Percentiles rank a stretch among this genome's conserved stretches.
Conservation (phyloP, 2,329 filamentous ascomycete genomes). For the Spiromastix sp. region DNA sequence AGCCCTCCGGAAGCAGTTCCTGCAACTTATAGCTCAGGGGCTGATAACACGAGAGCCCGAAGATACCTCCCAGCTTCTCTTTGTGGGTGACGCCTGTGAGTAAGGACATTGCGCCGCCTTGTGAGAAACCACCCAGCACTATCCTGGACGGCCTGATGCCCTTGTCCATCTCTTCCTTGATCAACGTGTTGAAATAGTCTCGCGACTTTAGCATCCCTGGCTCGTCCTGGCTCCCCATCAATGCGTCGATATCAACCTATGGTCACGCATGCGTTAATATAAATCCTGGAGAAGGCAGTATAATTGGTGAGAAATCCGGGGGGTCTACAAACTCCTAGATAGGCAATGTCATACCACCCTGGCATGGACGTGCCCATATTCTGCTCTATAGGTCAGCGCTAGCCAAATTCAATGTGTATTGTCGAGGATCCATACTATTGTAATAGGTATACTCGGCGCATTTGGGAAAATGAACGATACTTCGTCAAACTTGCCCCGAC, state of each 20-base stretch:
- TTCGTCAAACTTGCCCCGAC: constrained; percentile 69
- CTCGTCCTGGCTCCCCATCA: constrained; percentile 41
- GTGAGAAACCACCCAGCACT: constrained; percentile 55
- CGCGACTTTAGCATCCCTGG: constrained; percentile 62
- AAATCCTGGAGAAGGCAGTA: too few relatives aligned
- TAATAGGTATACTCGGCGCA: constrained; percentile 77
- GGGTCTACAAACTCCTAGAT: constrained; percentile 27
- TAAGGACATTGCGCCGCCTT: constrained; percentile 81
- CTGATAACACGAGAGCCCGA: constrained; percentile 75
- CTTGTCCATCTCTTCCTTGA: constrained; percentile 67
- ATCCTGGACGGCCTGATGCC: constrained; percentile 77
- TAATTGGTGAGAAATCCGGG: too few relatives aligned
- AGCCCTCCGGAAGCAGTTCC: constrained; percentile 43
- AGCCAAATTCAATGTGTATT: neutral
- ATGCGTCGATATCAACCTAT: constrained; percentile 22
- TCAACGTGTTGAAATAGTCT: constrained; percentile 66
- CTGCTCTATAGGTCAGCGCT: constrained; percentile 29
- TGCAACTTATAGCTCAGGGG: constrained; percentile 57
- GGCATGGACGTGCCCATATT: constrained; percentile 73
- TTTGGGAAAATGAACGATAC: constrained; percentile 92
- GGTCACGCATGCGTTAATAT: too few relatives aligned
- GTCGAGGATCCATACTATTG: constrained; percentile 48
- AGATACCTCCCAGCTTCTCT: constrained; percentile 73
- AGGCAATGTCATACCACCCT: constrained; percentile 46
- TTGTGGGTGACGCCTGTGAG: constrained; percentile 66